These are phyloP conservation scores for Beverwykella pulmonaria DNA, from an alignment of 495 filamentous ascomycete genomes.

Conservation along the genomic window DNA sequence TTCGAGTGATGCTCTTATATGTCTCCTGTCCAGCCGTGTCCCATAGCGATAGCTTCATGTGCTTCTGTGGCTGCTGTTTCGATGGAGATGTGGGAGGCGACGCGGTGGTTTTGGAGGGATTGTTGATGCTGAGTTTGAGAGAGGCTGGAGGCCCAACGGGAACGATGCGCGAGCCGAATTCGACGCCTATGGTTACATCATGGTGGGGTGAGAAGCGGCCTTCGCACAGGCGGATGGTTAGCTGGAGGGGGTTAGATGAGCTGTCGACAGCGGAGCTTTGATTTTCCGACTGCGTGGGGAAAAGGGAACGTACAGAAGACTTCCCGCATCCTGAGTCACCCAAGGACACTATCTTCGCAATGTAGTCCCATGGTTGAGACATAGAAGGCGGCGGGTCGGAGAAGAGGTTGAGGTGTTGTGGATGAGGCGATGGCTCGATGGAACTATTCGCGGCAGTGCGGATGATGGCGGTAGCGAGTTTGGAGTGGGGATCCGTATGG, in stretches of 20 bases:
- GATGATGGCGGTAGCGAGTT: neutral
- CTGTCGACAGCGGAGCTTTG: neutral
- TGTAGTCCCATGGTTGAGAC: conserved; percentile 92
- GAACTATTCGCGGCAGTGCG: neutral
- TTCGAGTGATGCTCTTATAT: conserved; percentile 91
- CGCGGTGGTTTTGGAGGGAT: conserved; percentile 38
- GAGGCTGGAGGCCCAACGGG: conserved; percentile 80
- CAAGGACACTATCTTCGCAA: conserved; percentile 96
- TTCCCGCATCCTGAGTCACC: conserved; percentile 95
- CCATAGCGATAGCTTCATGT: conserved; percentile 77
- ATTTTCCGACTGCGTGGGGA: neutral
- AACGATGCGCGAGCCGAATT: conserved; percentile 93
- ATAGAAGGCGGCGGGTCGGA: conserved; percentile 41
- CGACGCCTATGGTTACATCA: conserved; percentile 97
- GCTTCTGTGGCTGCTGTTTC: conserved; percentile 68
- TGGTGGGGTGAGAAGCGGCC: conserved; percentile 90
- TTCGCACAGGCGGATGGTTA: conserved; percentile 95
- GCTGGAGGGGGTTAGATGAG: conserved; percentile 46
- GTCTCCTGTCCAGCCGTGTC: conserved; percentile 98
- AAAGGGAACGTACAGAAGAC: conserved; percentile 59
- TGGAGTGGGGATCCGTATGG: neutral
- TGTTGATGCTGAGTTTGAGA: conserved; percentile 52
- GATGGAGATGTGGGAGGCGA: conserved; percentile 47
- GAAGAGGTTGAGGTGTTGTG: neutral
- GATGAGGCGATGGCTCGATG: neutral